A percentile compares a stretch with the other conserved stretches of the same genome.
Conservation (phyloP, 345 rosid species). For the Salix brachista region DNA sequence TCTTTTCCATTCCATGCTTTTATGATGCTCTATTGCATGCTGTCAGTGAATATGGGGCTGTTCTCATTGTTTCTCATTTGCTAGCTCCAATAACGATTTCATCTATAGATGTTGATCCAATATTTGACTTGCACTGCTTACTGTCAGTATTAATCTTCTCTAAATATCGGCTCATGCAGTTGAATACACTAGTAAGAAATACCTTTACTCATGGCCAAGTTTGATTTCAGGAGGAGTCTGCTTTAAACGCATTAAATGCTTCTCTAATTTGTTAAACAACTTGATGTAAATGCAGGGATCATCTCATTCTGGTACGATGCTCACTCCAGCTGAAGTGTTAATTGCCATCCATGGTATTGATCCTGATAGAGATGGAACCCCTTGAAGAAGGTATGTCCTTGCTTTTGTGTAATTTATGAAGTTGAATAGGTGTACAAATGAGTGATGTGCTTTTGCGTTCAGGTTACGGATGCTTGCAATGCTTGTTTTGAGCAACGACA, state of each 20-base stretch:
- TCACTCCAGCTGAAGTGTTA: conserved; percentile 77
- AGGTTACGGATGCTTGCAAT: conserved; percentile 96
- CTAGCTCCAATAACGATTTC: no score
- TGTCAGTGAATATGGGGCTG: no score
- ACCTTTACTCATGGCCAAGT: no score
- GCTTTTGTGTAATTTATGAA: conserved; percentile 10
- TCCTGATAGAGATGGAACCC: conserved; percentile 85
- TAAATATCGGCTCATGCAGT: no score
- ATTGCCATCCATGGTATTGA: conserved; percentile 91
- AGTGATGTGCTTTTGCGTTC: conserved; percentile 23
- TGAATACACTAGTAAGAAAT: no score
- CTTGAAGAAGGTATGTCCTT: conserved; percentile 65
- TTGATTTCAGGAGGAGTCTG: no score
- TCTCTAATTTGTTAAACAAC: background rate
- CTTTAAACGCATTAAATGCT: background rate
- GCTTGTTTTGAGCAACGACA: conserved; percentile 86
- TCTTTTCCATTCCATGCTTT: no score
- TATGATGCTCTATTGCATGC: no score
- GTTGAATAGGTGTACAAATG: conserved; percentile 14
- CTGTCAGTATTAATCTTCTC: no score
- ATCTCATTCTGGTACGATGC: conserved; percentile 56
- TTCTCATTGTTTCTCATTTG: no score
- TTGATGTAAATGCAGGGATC: conserved; percentile 49
- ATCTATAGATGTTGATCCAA: no score
- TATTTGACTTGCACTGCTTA: no score